Evolutionary conservation across 352 stramenopile species (phyloP), one percentile per base, ranked within the genome.

Genomic region (Phytophthora ohioensis): DNA sequence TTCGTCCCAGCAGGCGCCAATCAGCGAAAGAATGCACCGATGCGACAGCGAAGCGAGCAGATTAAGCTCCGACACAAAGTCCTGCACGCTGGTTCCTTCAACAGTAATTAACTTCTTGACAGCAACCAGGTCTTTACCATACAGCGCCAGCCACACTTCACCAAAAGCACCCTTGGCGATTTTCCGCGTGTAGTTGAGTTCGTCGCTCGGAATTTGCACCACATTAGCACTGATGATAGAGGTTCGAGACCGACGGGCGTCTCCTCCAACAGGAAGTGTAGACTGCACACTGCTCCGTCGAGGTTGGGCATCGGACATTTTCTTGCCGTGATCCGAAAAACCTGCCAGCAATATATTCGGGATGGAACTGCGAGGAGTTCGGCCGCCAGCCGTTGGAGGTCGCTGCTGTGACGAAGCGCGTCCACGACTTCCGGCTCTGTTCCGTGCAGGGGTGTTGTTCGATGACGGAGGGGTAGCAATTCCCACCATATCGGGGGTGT

Each of bases 61-160:
- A 56, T 96, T 96, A n/a, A 93, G 76, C 73, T 96, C 88, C 5
- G 77, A 79, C 41, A 94, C 76, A 34, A 96, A 94, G 57, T 89
- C 84, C 51, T 77, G 76, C 10, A 91, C 82, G 38, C 71, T 91
- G 7, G 63, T 75, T 58, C 75, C 69, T n/a, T 90, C 85, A 12
- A 79, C 80, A 30, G 72, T 76, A 30, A 92, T 69, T 63, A 96
- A 57, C 62, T 94, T 96, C 79, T 96, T 96, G 35, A 96, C 85
- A 36, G 87, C 85, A 30, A 94, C 85, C 6, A 93, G 63, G 7
- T 92, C 76, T n/a, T 75, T 81, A 31, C 80, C 85, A 31, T 84
- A 80, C 46, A 86, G 78, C 13, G 88, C 88, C 34, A 94, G 76
- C 86, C 87, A 96, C 3, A 96, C 88, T 70, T 94, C 87, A 4